Evolutionary conservation across 164 flowering plant genomes (phyloP), one percentile per base, ranked within the genome.

Genomic region (Malania oleifera): DNA sequence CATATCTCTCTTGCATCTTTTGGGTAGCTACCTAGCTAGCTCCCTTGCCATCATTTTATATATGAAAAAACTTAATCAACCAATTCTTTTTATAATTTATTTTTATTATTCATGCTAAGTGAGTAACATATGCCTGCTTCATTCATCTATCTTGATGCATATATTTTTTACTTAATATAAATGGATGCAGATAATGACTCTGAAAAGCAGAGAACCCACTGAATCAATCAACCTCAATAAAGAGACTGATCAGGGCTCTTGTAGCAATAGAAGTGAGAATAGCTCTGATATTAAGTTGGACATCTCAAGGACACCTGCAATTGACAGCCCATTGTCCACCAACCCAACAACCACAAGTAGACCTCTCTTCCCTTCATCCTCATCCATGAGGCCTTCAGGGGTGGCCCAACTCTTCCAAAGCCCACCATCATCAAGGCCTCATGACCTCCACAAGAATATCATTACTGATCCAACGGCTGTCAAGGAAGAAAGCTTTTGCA

Each of bases 161-260:
- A n/a, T n/a, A n/a, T n/a, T n/a, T n/a, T n/a, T 45, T 52, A 49
- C 34, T 26, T 23, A 7, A 35, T 41, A 39, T 39, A 7, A 8
- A 37, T 63, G 51, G 38, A 11, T 75, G 68, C 87, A 89, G 99
- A 81, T 93, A 61, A 5, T 81, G 82, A 81, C 86, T 26, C 70
- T 90, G 59, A 93, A 82, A 68, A 72, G 64, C 55, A 85, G 85
- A 62, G 96, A 87, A 51, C 78, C 87, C 56, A 70, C 88, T 14
- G 99, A 85, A 49, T 82, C 81, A 25, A 87, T 93, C 63, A 93
- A 90, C 73, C 89, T 93, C 14, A 93, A 90, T 58, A 93, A 93
- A 72, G 99, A 93, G 62, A 90, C 97, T 0, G 96, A n/a, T n/a
- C n/a, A 93, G 54, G 97, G 95, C 0, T 90, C 97, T 15, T 75